Percentiles rank a stretch among this genome's conserved stretches.
phyloP scores from a whole-genome alignment of 2,329 filamentous ascomycete species.

The Claviceps lovelessii region DNA sequence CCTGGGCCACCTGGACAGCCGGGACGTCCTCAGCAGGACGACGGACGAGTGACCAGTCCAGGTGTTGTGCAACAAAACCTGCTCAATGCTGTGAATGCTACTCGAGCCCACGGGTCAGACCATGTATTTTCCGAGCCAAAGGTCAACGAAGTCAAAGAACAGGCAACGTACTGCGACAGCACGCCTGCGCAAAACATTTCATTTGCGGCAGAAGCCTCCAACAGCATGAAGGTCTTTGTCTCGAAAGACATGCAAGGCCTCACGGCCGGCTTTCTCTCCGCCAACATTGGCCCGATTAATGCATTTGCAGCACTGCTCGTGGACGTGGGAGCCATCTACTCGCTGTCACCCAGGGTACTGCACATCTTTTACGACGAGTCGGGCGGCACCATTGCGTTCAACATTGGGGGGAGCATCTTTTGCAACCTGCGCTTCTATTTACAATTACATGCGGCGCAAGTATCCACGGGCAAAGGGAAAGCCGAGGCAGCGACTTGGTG shows the following conservation, averaged over 20 bases:
- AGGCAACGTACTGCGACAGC: slow-evolving; percentile 74
- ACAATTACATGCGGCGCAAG: slow-evolving; percentile 52
- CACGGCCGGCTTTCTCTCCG: slow-evolving; percentile 39
- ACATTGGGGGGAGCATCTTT: slow-evolving; percentile 73
- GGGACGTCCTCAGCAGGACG: slow-evolving; percentile 20
- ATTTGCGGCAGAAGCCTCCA: slow-evolving; percentile 54
- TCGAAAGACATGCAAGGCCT: slow-evolving; percentile 37
- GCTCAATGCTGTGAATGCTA: slow-evolving; percentile 63
- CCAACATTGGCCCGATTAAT: slow-evolving; percentile 49
- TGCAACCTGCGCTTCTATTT: slow-evolving; percentile 85
- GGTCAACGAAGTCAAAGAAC: slow-evolving; percentile 63
- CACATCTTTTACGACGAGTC: slow-evolving; percentile 78
- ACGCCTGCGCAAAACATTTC: slow-evolving; percentile 58
- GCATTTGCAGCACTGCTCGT: slow-evolving; percentile 54
- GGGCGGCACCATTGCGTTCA: slow-evolving; percentile 84
- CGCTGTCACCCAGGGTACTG: slow-evolving; percentile 50
- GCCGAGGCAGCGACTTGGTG: slow-evolving; percentile 69
- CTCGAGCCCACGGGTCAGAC: slow-evolving; percentile 60
- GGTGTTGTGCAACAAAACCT: slow-evolving; percentile 54
- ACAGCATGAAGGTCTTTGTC: slow-evolving; percentile 62
- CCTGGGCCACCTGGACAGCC: slow-evolving; percentile 1
- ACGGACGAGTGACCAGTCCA: slow-evolving; percentile 44
- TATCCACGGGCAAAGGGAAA: slow-evolving; percentile 29
- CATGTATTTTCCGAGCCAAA: slow-evolving; percentile 58
- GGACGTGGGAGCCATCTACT: slow-evolving; percentile 59